Evolutionary conservation across 108 stramenopile species (phyloP).

Genomic region (Mayamaea pseudoterrestris): DNA sequence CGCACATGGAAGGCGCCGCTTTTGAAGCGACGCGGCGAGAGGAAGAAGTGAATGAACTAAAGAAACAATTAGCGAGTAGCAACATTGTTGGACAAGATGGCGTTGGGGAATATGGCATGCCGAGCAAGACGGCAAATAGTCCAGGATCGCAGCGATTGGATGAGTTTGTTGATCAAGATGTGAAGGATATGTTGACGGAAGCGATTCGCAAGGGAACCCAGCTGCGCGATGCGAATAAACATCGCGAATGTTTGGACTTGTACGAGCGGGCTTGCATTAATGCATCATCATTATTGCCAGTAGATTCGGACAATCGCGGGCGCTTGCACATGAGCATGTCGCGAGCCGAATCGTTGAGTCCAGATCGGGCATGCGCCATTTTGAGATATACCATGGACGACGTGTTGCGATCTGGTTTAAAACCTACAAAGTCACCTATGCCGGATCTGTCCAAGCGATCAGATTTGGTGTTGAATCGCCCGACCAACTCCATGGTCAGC

Average conservation of each 20-base stretch:
- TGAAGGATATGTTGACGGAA: conserved; percentile 58
- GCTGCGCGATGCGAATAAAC: conserved; percentile 25
- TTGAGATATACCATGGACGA: conserved; percentile 82
- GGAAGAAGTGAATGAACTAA: conserved; percentile 38
- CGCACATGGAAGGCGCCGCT: conserved; percentile 86
- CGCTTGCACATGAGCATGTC: conserved; percentile 60
- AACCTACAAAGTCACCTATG: conserved; percentile 23
- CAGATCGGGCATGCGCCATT: conserved; percentile 73
- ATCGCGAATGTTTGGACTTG: conserved; percentile 44
- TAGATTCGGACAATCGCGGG: conserved; percentile 85
- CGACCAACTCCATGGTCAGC: conserved; percentile 18
- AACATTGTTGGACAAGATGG: conserved; percentile 6
- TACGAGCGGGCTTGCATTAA: conserved; percentile 60
- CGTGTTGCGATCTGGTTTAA: conserved; percentile 56
- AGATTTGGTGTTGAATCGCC: conserved; percentile 59
- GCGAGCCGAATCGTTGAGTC: conserved; percentile 60
- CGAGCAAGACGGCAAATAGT: neutral
- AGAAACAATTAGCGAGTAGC: conserved; percentile 12
- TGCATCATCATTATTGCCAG: conserved; percentile 65
- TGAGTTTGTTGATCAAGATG: conserved; percentile 81
- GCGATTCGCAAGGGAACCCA: conserved; percentile 46
- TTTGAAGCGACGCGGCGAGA: conserved; percentile 58
- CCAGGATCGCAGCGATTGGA: conserved; percentile 40
- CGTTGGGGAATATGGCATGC: neutral
- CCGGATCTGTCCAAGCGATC: conserved; percentile 46